Evolutionary conservation across 108 stramenopile genomes (phyloP).

Genomic region (Pseudonitzschia pungens): DNA sequence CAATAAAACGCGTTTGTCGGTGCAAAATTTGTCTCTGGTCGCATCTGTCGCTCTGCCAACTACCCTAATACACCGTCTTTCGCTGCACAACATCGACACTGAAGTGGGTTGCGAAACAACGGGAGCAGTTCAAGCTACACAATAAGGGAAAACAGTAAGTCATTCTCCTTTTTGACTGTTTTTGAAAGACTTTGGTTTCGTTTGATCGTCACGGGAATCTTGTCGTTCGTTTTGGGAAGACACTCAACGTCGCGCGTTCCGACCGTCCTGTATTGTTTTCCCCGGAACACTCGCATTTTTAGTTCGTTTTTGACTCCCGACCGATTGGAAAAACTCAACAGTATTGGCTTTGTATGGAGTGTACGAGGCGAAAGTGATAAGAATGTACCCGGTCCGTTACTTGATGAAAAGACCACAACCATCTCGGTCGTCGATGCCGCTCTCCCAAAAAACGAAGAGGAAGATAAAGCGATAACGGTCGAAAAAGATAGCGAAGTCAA

Average conservation of each 20-base stretch:
- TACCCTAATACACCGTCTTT: too few relatives aligned
- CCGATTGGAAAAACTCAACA: conserved; percentile 63
- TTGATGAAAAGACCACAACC: neutral
- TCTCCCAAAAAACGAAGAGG: neutral
- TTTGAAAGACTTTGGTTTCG: neutral
- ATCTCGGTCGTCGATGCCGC: neutral
- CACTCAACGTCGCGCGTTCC: neutral
- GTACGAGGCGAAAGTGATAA: conserved; percentile 37
- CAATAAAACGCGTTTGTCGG: too few relatives aligned
- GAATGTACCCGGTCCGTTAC: neutral
- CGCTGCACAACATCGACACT: neutral
- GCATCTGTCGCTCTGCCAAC: neutral
- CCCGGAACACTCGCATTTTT: neutral
- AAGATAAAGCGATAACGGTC: neutral
- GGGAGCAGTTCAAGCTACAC: conserved; percentile 64
- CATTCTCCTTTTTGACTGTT: neutral
- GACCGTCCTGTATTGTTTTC: neutral
- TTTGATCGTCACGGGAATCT: neutral
- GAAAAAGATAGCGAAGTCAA: neutral
- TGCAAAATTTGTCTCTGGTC: neutral
- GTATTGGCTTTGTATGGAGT: conserved; percentile 63
- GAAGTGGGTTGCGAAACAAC: conserved; percentile 76
- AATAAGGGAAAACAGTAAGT: conserved; percentile 50
- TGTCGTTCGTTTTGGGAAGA: neutral
- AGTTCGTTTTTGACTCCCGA: conserved; percentile 73